Evolutionary conservation across 169 alveolate genomes (phyloP).

Genomic region (Cryptosporidium meleagridis): DNA sequence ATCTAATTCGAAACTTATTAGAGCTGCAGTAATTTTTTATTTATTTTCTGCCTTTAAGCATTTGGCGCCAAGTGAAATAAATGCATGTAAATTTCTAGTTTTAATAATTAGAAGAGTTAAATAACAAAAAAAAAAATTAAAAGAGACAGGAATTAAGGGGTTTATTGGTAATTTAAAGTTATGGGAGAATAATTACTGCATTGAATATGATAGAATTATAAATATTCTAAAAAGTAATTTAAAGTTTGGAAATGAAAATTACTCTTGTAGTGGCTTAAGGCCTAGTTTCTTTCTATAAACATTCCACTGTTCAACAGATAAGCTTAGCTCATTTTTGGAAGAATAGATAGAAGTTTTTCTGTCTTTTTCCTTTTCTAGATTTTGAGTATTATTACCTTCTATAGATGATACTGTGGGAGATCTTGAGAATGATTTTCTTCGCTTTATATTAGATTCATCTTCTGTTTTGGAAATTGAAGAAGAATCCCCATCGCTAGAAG

Average conservation of each 20-base stretch:
- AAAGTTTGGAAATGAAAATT: not conserved
- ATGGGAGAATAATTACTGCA: not conserved
- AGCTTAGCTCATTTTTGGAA: slow-evolving; percentile 65
- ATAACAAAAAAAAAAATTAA: too few species aligned
- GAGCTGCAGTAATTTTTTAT: too few species aligned
- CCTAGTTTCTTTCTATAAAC: slow-evolving; percentile 82
- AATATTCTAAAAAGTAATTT: not conserved
- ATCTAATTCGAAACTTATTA: not conserved
- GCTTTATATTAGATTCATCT: not conserved
- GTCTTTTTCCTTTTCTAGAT: not conserved
- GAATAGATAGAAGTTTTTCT: not conserved
- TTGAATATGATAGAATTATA: too few species aligned
- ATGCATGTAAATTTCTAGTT: not conserved
- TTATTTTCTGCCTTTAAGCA: not conserved
- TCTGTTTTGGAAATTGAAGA: not conserved
- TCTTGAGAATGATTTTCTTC: slow-evolving; percentile 30
- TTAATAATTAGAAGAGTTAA: too few species aligned
- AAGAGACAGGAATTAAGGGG: not conserved
- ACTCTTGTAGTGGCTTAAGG: slow-evolving; percentile 82
- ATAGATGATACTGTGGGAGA: slow-evolving; percentile 13
- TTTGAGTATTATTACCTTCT: not conserved
- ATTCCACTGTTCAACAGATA: slow-evolving; percentile 84
- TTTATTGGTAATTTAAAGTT: not conserved
- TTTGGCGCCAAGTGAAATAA: not conserved
- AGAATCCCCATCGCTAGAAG: not conserved